These are phyloP conservation scores for Pseudopyricularia javanii DNA, from an alignment of 2,329 filamentous ascomycete species.

Conservation along the genomic window DNA sequence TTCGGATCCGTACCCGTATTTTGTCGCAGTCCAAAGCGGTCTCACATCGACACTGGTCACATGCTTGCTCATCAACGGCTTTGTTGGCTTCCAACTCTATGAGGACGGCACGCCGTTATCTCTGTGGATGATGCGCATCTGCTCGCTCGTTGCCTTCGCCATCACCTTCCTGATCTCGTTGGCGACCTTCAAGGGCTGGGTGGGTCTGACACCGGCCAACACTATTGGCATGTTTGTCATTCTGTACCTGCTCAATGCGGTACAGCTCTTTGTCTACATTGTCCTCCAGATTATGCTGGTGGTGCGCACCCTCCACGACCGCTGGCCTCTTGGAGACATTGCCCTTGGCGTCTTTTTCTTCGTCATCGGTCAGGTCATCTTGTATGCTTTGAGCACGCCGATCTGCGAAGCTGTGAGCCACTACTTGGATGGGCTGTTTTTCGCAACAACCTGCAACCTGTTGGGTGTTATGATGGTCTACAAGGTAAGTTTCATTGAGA, in stretches of 20 bases:
- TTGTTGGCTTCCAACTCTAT: slow-evolving; percentile 96
- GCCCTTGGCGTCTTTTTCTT: slow-evolving; percentile 86
- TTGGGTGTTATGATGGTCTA: slow-evolving; percentile 99
- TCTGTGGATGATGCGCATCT: slow-evolving; percentile 78
- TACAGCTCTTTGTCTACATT: slow-evolving; percentile 77
- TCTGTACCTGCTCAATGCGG: slow-evolving; percentile 79
- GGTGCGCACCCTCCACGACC: slow-evolving; percentile 78
- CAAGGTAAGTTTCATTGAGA: slow-evolving; percentile 61
- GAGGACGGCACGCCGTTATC: slow-evolving; percentile 91
- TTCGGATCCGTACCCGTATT: slow-evolving; percentile 74
- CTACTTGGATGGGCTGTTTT: slow-evolving; percentile 89
- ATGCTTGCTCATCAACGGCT: slow-evolving; percentile 89
- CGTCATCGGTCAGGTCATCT: slow-evolving; percentile 77
- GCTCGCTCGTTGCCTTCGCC: slow-evolving; percentile 69
- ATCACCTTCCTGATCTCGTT: slow-evolving; percentile 81
- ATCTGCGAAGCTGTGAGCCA: slow-evolving; percentile 81
- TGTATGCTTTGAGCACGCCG: slow-evolving; percentile 77
- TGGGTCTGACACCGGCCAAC: slow-evolving; percentile 70
- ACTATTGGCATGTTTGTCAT: slow-evolving; percentile 86
- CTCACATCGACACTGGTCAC: slow-evolving; percentile 77
- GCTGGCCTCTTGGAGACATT: slow-evolving; percentile 91
- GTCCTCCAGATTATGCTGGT: slow-evolving; percentile 83
- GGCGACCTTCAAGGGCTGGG: slow-evolving; percentile 87
- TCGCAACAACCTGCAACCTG: slow-evolving; percentile 87
- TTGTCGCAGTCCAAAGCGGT: slow-evolving; percentile 77